Conservation (phyloP, 108 stramenopile species). For the Skeletonema grethae region DNA sequence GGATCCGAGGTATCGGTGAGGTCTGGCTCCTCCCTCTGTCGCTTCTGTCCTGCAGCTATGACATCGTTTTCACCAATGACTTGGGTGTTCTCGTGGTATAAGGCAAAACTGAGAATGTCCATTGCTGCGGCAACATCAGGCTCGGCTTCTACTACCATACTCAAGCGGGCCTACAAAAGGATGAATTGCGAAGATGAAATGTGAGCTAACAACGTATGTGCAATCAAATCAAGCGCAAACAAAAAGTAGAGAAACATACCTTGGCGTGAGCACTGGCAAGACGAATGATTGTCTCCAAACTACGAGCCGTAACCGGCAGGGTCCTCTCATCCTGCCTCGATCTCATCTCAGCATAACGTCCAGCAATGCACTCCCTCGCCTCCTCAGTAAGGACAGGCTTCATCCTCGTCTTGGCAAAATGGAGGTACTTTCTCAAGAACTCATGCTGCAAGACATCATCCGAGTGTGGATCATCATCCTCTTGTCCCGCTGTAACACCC, state of each 20-base stretch:
- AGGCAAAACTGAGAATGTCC: conserved; percentile 88
- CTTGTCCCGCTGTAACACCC: conserved; percentile 9
- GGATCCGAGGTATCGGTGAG: conserved; percentile 47
- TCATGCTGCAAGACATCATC: conserved; percentile 89
- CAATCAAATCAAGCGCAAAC: not conserved
- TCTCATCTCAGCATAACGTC: conserved; percentile 94
- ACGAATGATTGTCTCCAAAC: conserved; percentile 98
- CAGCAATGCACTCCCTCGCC: conserved; percentile 94
- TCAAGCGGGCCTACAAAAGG: conserved; percentile 57
- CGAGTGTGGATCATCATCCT: conserved; percentile 60
- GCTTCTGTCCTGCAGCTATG: conserved; percentile 21
- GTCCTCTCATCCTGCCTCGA: conserved; percentile 88
- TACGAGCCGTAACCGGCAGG: conserved; percentile 95
- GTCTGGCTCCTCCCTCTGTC: conserved; percentile 31
- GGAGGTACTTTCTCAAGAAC: conserved; percentile 97
- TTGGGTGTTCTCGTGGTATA: conserved; percentile 81
- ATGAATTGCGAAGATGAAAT: not conserved
- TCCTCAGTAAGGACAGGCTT: conserved; percentile 92
- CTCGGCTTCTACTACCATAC: conserved; percentile 68
- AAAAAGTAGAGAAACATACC: conserved; percentile 43
- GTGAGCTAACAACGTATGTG: not conserved
- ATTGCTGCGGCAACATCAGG: conserved; percentile 81
- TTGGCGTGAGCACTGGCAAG: conserved; percentile 98
- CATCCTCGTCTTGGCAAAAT: conserved; percentile 94
- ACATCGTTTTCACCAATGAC: conserved; percentile 21